phyloP scores from a whole-genome alignment of 2,329 filamentous ascomycete species.

The Colletotrichum caudatum region DNA sequence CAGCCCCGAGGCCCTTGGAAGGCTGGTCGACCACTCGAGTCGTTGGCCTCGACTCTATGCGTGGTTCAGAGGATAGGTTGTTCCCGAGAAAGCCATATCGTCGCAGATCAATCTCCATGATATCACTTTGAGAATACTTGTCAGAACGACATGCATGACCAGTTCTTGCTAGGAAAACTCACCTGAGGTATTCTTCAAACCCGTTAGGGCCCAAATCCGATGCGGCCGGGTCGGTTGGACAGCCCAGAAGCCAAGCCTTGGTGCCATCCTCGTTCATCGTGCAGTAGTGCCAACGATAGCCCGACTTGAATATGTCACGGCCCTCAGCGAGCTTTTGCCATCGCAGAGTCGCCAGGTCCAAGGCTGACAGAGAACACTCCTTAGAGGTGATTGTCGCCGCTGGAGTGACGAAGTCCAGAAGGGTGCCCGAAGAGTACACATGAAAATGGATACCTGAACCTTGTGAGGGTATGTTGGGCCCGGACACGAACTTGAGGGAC shows the following conservation, averaged over 20 bases:
- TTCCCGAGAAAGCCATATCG: conserved; percentile 92
- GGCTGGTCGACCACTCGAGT: conserved; percentile 65
- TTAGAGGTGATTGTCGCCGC: conserved; percentile 86
- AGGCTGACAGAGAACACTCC: conserved; percentile 89
- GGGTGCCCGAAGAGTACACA: conserved; percentile 89
- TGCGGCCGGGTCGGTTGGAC: conserved; percentile 77
- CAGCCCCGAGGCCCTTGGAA: conserved; percentile 80
- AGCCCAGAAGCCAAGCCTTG: conserved; percentile 96
- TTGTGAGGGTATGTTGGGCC: conserved; percentile 86
- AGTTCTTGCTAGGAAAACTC: not conserved
- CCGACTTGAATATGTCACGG: conserved; percentile 88
- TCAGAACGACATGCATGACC: not conserved
- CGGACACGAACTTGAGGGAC: conserved; percentile 88
- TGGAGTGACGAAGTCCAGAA: conserved; percentile 94
- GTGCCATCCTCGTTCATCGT: conserved; percentile 95
- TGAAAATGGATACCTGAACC: conserved; percentile 95
- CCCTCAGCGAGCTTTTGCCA: conserved; percentile 98
- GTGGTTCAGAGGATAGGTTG: conserved; percentile 70
- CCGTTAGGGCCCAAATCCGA: conserved; percentile 76
- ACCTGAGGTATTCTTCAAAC: conserved; percentile 88
- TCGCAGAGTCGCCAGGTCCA: conserved; percentile 87
- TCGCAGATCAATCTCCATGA: conserved; percentile 92
- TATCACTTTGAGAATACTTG: conserved; percentile 67
- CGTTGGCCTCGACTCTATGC: conserved; percentile 62
- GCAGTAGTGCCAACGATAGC: conserved; percentile 99